These are phyloP conservation scores for Petunia hybrid DNA, from an alignment of 305 asterid species.

Conservation along the genomic window DNA sequence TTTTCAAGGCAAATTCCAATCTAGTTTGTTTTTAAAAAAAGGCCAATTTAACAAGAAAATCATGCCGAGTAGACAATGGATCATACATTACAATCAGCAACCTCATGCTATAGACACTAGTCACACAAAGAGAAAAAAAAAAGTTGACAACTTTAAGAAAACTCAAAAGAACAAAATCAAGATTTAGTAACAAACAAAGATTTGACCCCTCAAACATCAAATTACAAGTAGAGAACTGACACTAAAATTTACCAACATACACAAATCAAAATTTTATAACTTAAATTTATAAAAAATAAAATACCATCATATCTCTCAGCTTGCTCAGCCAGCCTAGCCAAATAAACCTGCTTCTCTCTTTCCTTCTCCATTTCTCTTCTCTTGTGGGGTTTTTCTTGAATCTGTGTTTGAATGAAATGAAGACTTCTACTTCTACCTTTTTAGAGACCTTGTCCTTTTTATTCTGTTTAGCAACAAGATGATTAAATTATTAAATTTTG, in stretches of 20 bases:
- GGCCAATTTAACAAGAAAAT: neutral
- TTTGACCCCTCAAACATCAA: neutral
- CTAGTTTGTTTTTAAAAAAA: neutral
- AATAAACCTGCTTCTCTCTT: slow-evolving; percentile 75
- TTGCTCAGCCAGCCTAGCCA: slow-evolving; percentile 88
- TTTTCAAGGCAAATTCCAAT: neutral
- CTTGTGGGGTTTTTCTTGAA: slow-evolving; percentile 8
- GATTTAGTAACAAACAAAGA: slow-evolving; percentile 17
- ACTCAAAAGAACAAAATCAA: neutral
- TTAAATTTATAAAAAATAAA: neutral
- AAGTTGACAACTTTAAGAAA: neutral
- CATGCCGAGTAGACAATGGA: neutral
- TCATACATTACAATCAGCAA: neutral
- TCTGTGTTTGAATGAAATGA: slow-evolving; percentile 1
- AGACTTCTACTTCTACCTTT: slow-evolving; percentile 10
- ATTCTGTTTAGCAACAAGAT: too few species aligned
- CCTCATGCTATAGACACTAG: neutral
- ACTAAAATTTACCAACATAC: neutral
- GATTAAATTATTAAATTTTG: too few species aligned
- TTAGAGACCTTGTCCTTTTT: neutral
- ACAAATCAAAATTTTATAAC: neutral
- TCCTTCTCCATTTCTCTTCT: slow-evolving; percentile 67
- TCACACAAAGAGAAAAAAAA: neutral
- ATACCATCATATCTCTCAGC: slow-evolving; percentile 92
- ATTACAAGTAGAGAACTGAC: slow-evolving; percentile 19